Evolutionary conservation across 2,329 filamentous ascomycete species (phyloP).

Genomic region (Beauveria brongniartii): DNA sequence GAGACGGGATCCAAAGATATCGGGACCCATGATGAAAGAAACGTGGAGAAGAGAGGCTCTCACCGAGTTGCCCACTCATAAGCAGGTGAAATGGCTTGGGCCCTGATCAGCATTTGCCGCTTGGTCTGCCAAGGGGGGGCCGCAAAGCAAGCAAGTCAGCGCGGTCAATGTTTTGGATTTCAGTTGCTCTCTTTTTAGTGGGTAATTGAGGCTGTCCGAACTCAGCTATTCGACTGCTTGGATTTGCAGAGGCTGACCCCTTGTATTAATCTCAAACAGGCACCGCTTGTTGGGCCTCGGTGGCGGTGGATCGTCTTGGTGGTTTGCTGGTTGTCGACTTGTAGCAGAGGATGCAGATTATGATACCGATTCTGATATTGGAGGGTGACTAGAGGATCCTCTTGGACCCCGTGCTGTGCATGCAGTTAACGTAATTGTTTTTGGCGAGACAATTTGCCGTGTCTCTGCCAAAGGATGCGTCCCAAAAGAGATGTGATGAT

Average conservation of each 20-base stretch:
- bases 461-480: too few species aligned
- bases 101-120: neutral
- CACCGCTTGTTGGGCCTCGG: neutral
- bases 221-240: neutral
- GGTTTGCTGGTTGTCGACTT: neutral
- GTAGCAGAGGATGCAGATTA: constrained; percentile 5
- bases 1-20: neutral
- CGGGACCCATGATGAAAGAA: neutral
- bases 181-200: neutral
- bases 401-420: neutral
- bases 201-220: neutral
- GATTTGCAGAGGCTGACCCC: neutral
- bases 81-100: neutral
- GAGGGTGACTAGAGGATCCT: constrained; percentile 7
- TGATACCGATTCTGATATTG: constrained; percentile 11
- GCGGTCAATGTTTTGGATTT: neutral
- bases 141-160: neutral
- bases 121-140: neutral
- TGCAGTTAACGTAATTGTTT: too few species aligned
- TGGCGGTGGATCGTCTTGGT: neutral
- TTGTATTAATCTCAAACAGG: constrained; percentile 10
- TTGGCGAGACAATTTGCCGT: too few species aligned
- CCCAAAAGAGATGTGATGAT: too few species aligned
- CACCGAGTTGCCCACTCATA: neutral
- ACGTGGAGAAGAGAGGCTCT: neutral